Evolutionary conservation across 2,329 filamentous ascomycete genomes (phyloP).

Genomic region (Arthroderma sp.): DNA sequence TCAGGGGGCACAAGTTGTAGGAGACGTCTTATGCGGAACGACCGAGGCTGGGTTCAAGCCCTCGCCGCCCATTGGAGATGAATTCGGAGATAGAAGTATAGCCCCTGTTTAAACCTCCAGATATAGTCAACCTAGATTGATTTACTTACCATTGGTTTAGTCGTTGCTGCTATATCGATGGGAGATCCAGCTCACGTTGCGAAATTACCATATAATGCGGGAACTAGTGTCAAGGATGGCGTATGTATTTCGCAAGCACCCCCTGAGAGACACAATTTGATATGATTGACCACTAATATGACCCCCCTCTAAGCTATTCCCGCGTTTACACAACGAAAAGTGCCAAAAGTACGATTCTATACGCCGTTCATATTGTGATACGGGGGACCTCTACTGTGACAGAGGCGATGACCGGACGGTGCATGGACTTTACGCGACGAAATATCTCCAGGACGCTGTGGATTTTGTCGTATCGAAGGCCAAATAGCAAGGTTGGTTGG

Average conservation of each 20-base stretch:
- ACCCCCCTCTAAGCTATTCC: slow-evolving; percentile 3
- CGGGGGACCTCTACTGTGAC: slow-evolving; percentile 7
- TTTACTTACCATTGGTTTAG: neutral
- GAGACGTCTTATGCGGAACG: slow-evolving; percentile 6
- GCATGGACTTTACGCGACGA: slow-evolving; percentile 6
- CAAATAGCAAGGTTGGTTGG: neutral
- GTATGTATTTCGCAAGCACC: slow-evolving; percentile 2
- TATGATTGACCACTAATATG: neutral
- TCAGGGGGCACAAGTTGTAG: slow-evolving; percentile 7
- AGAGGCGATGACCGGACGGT: slow-evolving; percentile 1
- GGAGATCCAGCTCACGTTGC: slow-evolving; percentile 5
- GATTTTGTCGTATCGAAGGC: slow-evolving; percentile 1
- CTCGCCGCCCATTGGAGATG: neutral
- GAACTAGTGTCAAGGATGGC: slow-evolving; percentile 3
- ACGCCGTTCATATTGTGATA: slow-evolving; percentile 7
- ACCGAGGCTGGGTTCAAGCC: neutral
- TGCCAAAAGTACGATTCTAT: slow-evolving; percentile 3
- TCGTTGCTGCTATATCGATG: slow-evolving; percentile 4
- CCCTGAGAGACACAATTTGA: neutral
- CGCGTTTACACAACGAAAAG: slow-evolving; percentile 2
- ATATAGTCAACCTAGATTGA: neutral
- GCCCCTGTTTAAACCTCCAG: neutral
- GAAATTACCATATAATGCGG: slow-evolving; percentile 2
- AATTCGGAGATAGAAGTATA: neutral
- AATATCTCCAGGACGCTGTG: slow-evolving; percentile 1